Evolutionary conservation across 2,329 filamentous ascomycete genomes (phyloP), one percentile per base, ranked within the genome.

Genomic region (Penicillium sp.): DNA sequence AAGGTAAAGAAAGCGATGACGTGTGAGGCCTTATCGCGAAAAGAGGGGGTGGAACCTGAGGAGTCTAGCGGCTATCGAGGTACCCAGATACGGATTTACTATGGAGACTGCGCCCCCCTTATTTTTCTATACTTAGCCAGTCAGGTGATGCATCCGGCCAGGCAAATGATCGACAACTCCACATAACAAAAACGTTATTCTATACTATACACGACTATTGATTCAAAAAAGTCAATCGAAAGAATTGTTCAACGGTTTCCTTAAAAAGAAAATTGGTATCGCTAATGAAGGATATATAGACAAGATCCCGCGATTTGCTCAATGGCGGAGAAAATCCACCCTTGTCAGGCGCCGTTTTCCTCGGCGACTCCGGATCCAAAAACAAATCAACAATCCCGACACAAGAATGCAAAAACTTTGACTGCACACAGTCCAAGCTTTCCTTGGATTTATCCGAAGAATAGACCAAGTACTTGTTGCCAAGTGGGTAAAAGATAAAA

Each of bases 11-110:
- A 44, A 52, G 37, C 59, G 55, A 65, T 67, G 64, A 67, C 64
- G 64, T 66, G 59, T 50, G 53, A 48, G 43, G 55, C 48, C 61
- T 65, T 65, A 65, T 67, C 64, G 63, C 48, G 31, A 65, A 67
- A 65, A 65, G 64, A 67, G 64, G 64, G 64, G 64, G 64, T 66
- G 64, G 63, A 48, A 55, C 61, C 48, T 24, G 39, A 55, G 47
- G 37, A 48, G 51, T 44, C 39, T 58, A 60, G 58, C 58, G 55
- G 29, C 55, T 49, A 58, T 60, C 50, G 41, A 52, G 31, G 50
- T 50, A 41, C 33, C 48, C 48, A 50, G 48, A 27, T 48, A 48
- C 47, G 47, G 47, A 21, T 41, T 41, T 1, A 41, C 39, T 46
- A 46, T 46, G 44, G 44, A 46, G 22, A 46, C 44, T 50, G 33